Evolutionary conservation across 768 basidiomycete species (phyloP), one percentile per base, ranked within the genome.

Genomic region (Russula emetica): DNA sequence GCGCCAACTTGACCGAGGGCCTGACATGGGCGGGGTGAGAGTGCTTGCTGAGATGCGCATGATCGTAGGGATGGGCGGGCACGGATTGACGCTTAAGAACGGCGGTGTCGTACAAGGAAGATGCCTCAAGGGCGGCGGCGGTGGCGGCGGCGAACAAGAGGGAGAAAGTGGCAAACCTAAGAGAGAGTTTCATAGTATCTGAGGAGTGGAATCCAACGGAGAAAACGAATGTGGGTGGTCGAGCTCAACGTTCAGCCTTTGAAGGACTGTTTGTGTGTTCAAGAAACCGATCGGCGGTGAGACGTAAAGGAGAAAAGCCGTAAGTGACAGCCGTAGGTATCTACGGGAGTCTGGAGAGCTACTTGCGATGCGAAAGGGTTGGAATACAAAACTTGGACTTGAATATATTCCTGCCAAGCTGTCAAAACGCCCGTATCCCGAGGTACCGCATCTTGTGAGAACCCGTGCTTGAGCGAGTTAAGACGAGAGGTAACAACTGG

Each of bases 171-270:
- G 38, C 44, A n/a, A 67, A 45, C 16, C 64, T 40, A 22, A 55
- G 3, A 24, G 55, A 45, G 38, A 59, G 7, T 51, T 66, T 67
- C 66, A 67, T 67, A 14, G 22, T 30, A 53, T 26, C 8, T 34
- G 51, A 32, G 47, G 30, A 34, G 45, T 36, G 50, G 49, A n/a
- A 51, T 52, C 44, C 18, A 24, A 26, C 18, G n/a, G n/a, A 5
- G 26, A 24, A 58, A 63, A 53, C 0, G 51, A 53, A 26, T 28
- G 54, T 30, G 50, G 44, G 40, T 49, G 32, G 51, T 32, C 34
- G n/a, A 58, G 24, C 38, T 58, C 40, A 38, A 58, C 24, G 32
- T 45, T 58, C 40, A 38, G 51, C 24, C 40, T 55, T 42, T 18
- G 30, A 16, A 42, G 49, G n/a, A 34, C 32, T 28, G 22, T 13